A percentile compares a stretch with the other conserved stretches of the same genome.
phyloP scores from a whole-genome alignment of 495 filamentous ascomycete genomes.

The Neurospora sp. region DNA sequence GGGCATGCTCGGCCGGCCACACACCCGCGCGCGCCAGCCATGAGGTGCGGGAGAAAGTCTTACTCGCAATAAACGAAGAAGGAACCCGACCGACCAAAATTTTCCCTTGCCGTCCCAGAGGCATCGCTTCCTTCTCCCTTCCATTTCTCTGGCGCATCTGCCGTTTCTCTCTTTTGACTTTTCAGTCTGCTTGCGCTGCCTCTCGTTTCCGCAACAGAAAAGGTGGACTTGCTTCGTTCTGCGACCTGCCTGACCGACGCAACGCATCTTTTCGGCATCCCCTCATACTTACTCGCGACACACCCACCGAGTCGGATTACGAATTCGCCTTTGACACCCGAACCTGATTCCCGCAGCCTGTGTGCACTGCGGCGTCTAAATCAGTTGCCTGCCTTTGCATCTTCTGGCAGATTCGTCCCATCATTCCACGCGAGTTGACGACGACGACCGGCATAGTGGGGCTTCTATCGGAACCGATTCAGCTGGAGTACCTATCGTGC shows the following conservation, averaged over 20 bases:
- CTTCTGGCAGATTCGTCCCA: not conserved
- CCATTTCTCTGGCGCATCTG: slow-evolving; percentile 4
- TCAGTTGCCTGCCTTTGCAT: not conserved
- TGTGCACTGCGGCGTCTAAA: not conserved
- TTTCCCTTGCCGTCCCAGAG: not conserved
- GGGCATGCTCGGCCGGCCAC: slow-evolving; percentile 6
- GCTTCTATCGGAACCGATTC: not conserved
- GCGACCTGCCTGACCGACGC: not conserved
- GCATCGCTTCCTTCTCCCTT: not conserved
- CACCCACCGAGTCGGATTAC: not conserved
- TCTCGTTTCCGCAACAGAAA: slow-evolving; percentile 1
- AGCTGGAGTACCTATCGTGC: not conserved
- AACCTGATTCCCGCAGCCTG: not conserved
- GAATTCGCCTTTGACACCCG: not conserved
- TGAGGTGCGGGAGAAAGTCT: not conserved
- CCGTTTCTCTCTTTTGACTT: slow-evolving; percentile 7
- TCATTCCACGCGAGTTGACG: not conserved
- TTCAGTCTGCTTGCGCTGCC: slow-evolving; percentile 1
- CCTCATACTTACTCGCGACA: not conserved
- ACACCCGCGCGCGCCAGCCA: not conserved
- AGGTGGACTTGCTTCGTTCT: not conserved
- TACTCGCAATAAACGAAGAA: not conserved
- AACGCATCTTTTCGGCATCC: slow-evolving; percentile 4
- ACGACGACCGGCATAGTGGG: not conserved
- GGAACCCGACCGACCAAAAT: not conserved